Evolutionary conservation across 1,139 yeast genomes (phyloP).

Genomic region (Taphrina pruni): DNA sequence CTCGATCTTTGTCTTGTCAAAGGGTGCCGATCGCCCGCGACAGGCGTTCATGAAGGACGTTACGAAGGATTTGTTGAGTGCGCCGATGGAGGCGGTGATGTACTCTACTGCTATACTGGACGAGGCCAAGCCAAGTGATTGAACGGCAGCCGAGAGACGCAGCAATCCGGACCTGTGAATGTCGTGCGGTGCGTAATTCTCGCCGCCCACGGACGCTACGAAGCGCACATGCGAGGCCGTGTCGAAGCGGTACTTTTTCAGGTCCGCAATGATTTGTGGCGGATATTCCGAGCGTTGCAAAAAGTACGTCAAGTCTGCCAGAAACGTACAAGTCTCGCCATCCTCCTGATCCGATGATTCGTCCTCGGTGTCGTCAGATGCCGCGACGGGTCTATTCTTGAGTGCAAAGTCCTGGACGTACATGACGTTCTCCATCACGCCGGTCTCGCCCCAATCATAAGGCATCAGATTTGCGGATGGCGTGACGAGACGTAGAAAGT

Average conservation of each 20-base stretch:
- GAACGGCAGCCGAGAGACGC: constrained; percentile 32
- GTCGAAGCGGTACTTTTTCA: constrained; percentile 45
- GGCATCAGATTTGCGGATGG: constrained; percentile 48
- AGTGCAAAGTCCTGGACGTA: constrained; percentile 47
- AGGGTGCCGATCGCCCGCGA: constrained; percentile 5
- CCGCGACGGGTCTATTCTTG: background rate
- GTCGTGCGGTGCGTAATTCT: constrained; percentile 21
- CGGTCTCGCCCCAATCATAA: constrained; percentile 49
- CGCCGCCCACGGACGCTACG: constrained; percentile 47
- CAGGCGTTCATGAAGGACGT: constrained; percentile 16
- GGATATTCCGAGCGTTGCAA: constrained; percentile 44
- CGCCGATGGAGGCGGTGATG: constrained; percentile 42
- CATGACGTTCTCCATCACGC: constrained; percentile 45
- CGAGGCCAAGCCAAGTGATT: background rate
- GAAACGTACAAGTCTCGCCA: constrained; percentile 38
- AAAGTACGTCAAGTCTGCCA: constrained; percentile 44
- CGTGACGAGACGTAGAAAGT: constrained; percentile 45
- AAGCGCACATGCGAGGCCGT: constrained; percentile 44
- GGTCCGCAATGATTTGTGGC: constrained; percentile 41
- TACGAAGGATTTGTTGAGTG: constrained; percentile 38
- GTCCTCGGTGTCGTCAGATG: background rate
- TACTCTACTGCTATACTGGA: constrained; percentile 1
- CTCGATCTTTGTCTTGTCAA: background rate
- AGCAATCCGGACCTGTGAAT: constrained; percentile 28
- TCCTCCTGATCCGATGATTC: background rate